phyloP scores from a whole-genome alignment of 2,329 filamentous ascomycete species.

The Fusarium falciforme region DNA sequence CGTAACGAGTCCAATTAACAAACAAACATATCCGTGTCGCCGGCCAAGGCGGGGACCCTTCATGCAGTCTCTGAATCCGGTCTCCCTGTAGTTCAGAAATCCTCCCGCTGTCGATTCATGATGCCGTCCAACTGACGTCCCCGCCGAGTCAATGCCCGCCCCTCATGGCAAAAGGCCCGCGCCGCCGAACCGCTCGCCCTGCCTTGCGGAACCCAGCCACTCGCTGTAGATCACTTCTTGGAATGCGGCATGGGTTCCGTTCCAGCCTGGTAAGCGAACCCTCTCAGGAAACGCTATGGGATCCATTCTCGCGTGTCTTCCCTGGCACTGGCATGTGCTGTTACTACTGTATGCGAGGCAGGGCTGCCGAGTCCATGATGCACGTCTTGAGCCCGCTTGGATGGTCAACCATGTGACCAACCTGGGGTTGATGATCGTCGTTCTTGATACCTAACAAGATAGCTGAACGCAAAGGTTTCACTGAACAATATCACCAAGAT shows the following conservation, averaged over 20 bases:
- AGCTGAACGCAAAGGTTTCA: background rate
- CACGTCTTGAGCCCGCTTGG: constrained; percentile 14
- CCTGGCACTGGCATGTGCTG: constrained; percentile 2
- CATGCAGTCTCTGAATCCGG: background rate
- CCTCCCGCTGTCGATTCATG: background rate
- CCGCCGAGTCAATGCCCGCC: constrained; percentile 21
- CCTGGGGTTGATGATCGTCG: background rate
- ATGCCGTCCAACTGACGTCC: background rate
- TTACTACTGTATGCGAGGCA: background rate
- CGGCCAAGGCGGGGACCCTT: constrained; percentile 5
- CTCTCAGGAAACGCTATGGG: constrained; percentile 1
- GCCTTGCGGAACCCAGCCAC: constrained; percentile 2
- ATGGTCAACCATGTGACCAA: constrained; percentile 22
- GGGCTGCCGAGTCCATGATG: constrained; percentile 3
- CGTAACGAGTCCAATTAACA: constrained; percentile 5
- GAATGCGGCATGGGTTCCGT: background rate
- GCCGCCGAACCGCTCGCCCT: constrained; percentile 26
- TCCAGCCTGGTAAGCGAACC: background rate
- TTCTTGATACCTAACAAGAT: background rate
- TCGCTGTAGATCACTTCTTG: constrained; percentile 22
- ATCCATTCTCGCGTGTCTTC: constrained; percentile 27
- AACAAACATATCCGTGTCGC: background rate
- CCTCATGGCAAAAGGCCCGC: constrained; percentile 28
- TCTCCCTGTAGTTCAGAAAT: background rate
- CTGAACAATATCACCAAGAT: background rate